Conservation (phyloP, 192 early-diverging fungal genomes). For the Coemansia sp. region DNA sequence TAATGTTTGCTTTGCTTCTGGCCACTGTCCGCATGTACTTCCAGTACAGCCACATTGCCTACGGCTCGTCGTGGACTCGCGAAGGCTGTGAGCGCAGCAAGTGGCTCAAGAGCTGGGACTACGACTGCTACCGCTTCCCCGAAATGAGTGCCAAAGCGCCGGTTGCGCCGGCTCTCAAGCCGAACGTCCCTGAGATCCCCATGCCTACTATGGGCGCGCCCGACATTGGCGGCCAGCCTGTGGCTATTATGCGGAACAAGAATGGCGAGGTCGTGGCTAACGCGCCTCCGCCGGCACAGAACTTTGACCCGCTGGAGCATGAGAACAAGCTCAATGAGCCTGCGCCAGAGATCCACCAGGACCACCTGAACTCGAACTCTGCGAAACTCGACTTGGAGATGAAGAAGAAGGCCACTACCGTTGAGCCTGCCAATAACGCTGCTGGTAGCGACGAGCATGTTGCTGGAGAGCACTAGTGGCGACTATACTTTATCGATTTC, state of each 20-base stretch:
- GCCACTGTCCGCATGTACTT: conserved; percentile 66
- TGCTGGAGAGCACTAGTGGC: conserved; percentile 16
- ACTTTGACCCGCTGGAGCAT: conserved; percentile 55
- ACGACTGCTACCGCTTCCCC: conserved; percentile 65
- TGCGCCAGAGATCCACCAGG: conserved; percentile 52
- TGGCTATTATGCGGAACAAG: conserved; percentile 10
- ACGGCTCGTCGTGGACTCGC: conserved; percentile 78
- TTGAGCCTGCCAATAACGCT: conserved; percentile 1
- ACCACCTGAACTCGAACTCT: conserved; percentile 47
- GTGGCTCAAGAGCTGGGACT: conserved; percentile 84
- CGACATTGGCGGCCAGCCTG: conserved; percentile 14
- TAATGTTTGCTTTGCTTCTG: conserved; percentile 59
- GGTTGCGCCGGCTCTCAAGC: conserved; percentile 6
- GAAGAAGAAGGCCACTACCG: conserved; percentile 43
- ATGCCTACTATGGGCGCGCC: conserved; percentile 13
- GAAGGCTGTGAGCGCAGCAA: conserved; percentile 76
- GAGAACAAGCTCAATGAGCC: conserved; percentile 58
- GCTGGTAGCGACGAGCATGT: conserved; percentile 18
- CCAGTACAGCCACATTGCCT: conserved; percentile 80
- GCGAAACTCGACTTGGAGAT: conserved; percentile 30
- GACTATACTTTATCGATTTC: conserved; percentile 3
- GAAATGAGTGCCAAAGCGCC: background rate
- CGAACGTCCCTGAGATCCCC: conserved; percentile 23
- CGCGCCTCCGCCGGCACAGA: conserved; percentile 42
- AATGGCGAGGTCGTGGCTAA: conserved; percentile 8